phyloP scores from a whole-genome alignment of 2,329 filamentous ascomycete genomes.

The Parafenestella ontariensis region DNA sequence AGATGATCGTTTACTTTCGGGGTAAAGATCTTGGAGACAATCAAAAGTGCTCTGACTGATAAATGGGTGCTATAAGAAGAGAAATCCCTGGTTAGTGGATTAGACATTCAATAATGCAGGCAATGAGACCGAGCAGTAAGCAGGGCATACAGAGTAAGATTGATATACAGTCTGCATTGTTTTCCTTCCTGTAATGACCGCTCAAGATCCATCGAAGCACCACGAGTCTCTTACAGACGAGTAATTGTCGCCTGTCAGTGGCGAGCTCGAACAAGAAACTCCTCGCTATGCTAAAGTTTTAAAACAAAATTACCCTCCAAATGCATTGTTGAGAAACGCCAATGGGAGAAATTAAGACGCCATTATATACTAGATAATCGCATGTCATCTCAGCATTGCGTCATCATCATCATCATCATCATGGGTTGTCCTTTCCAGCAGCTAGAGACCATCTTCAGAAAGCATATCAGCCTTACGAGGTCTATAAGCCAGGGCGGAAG shows the following conservation, averaged over 20 bases:
- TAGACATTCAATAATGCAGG: too few species aligned
- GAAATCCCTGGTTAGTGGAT: too few species aligned
- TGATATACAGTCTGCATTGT: not conserved
- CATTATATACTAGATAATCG: slow-evolving; percentile 15
- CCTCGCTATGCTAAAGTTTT: slow-evolving; percentile 38
- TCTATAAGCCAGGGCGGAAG: not conserved
- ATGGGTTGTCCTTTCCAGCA: not conserved
- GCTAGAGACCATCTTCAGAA: not conserved
- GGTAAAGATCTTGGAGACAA: not conserved
- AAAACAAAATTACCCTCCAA: slow-evolving; percentile 10
- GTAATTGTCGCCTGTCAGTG: not conserved
- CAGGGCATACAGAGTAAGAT: not conserved
- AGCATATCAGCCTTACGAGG: not conserved
- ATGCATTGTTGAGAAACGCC: not conserved
- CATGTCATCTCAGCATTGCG: not conserved
- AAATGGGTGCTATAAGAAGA: too few species aligned
- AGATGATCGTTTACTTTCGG: not conserved
- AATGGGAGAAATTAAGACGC: not conserved
- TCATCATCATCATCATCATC: not conserved
- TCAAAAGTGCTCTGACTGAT: not conserved
- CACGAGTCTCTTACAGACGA: not conserved
- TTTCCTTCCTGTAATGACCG: not conserved
- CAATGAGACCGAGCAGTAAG: not conserved
- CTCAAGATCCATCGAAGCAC: not conserved
- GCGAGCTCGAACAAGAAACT: slow-evolving; percentile 15